phyloP scores from a whole-genome alignment of 306 rosid genomes.

The Cucurbita argyrosperma region DNA sequence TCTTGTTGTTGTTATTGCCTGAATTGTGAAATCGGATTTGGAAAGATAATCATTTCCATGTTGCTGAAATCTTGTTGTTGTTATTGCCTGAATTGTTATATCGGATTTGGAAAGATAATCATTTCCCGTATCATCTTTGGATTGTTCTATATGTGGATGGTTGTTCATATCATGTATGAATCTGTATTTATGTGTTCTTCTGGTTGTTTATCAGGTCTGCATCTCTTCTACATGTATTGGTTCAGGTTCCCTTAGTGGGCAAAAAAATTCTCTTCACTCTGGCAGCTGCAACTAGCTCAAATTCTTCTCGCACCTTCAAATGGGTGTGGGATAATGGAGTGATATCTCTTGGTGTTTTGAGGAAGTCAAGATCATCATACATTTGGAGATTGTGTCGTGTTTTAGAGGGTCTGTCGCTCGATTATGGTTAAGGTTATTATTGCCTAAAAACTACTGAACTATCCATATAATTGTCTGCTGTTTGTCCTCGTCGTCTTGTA shows the following conservation, averaged over 20 bases:
- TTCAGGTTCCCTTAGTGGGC: constrained; percentile 30
- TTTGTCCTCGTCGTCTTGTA: not conserved
- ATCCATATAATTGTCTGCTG: constrained; percentile 13
- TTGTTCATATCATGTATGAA: not conserved
- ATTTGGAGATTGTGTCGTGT: constrained; percentile 96
- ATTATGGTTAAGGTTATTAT: constrained; percentile 73
- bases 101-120: not conserved
- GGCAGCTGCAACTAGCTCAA: constrained; percentile 63
- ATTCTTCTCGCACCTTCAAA: constrained; percentile 76
- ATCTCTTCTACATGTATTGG: constrained; percentile 33
- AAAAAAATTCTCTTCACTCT: constrained; percentile 70
- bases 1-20: not conserved
- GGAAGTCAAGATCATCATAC: constrained; percentile 61
- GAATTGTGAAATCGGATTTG: not conserved
- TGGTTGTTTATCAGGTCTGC: constrained; percentile 34
- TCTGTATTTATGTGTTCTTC: not conserved
- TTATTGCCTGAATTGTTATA: not conserved
- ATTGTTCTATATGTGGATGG: not conserved
- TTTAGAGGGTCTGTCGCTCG: constrained; percentile 72
- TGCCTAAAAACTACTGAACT: constrained; percentile 24
- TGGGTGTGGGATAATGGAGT: constrained; percentile 96
- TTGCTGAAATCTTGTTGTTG: not conserved
- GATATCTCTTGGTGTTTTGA: constrained; percentile 37
- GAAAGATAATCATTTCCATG: not conserved
- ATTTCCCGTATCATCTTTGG: not conserved